Evolutionary conservation across 345 rosid species (phyloP).

Genomic region (Acer negundo): DNA sequence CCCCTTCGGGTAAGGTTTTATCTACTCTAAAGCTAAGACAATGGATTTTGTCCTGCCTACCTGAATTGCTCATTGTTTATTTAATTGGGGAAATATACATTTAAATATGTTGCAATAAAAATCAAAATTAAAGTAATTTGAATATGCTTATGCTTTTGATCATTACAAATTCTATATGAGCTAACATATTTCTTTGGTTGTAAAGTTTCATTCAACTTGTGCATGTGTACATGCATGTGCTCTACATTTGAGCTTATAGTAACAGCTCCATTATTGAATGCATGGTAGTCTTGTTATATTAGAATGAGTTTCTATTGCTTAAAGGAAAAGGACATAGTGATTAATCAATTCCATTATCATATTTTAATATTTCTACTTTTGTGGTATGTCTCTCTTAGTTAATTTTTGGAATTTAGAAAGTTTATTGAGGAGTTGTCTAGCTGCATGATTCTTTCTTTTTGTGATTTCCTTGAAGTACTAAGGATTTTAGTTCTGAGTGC

Average conservation of each 20-base stretch:
- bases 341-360: not conserved
- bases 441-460: not conserved
- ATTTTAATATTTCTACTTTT: not conserved
- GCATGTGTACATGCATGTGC: not conserved
- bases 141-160: not conserved
- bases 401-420: not conserved
- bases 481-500: conserved; percentile 12
- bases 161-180: not conserved
- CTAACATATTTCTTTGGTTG: not conserved
- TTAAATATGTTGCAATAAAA: not conserved
- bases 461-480: conserved; percentile 4
- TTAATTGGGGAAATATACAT: not conserved
- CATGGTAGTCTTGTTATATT: not conserved
- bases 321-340: not conserved
- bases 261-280: not conserved
- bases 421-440: not conserved
- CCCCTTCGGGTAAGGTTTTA: conserved; percentile 73
- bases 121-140: not conserved
- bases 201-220: not conserved
- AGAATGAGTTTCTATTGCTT: not conserved
- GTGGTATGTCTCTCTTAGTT: not conserved
- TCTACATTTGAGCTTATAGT: not conserved
- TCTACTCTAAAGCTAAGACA: conserved; percentile 3
- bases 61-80: conserved; percentile 4
- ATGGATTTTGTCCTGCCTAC: not conserved